Evolutionary conservation across 345 rosid genomes (phyloP).

Genomic region (Bruguiera sexangula): DNA sequence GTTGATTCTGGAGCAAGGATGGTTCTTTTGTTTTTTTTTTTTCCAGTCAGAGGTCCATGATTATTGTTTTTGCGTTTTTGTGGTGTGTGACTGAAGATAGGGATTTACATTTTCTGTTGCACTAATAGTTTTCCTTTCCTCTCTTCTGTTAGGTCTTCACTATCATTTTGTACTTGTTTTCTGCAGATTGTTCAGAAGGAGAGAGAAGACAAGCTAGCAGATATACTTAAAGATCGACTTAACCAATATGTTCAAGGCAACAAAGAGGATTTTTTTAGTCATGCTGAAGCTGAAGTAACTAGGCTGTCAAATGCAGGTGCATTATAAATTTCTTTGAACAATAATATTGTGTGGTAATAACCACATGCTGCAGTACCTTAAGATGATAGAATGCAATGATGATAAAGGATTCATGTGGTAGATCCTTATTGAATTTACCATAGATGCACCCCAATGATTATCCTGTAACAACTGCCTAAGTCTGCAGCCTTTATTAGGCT

Average conservation of each 20-base stretch:
- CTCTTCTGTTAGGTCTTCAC: background rate
- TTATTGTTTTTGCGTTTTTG: background rate
- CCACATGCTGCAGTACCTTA: background rate
- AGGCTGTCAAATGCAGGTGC: constrained; percentile 89
- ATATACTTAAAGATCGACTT: constrained; percentile 65
- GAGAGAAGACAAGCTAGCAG: constrained; percentile 90
- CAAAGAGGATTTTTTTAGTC: constrained; percentile 60
- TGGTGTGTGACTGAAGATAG: background rate
- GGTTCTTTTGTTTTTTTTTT: background rate
- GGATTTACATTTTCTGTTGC: background rate
- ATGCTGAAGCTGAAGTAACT: constrained; percentile 78
- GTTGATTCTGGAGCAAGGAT: background rate
- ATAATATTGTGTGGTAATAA: background rate
- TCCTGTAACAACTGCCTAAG: too few relatives aligned
- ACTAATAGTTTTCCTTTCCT: background rate
- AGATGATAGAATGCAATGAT: background rate
- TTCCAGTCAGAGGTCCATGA: background rate
- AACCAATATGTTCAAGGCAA: constrained; percentile 68
- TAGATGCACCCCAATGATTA: too few relatives aligned
- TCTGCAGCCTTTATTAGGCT: too few relatives aligned
- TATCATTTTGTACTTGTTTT: constrained; percentile 8
- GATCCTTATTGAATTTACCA: too few relatives aligned
- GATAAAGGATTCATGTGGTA: too few relatives aligned
- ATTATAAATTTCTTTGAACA: constrained; percentile 2
- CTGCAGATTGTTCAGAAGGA: constrained; percentile 88